A percentile compares a stretch with the other conserved stretches of the same genome.
Conservation (phyloP, 2,329 filamentous ascomycete species). For the Pyrenophora teres region DNA sequence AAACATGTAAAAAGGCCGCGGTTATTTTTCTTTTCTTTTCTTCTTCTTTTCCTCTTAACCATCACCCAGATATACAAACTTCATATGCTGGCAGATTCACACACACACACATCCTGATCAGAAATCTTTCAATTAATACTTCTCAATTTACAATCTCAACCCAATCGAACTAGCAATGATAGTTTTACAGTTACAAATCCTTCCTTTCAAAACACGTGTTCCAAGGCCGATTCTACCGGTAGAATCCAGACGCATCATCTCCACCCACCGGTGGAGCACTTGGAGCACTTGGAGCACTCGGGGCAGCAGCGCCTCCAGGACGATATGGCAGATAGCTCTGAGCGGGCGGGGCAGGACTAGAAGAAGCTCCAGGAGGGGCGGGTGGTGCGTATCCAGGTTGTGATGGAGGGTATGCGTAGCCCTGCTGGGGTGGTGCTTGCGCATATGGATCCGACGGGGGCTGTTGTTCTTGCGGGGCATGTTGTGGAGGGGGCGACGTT, state of each 20-base stretch:
- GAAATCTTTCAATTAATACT: no score
- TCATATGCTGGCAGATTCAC: no score
- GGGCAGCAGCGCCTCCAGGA: conserved; percentile 34
- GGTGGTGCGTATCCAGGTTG: conserved; percentile 43
- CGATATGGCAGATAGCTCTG: conserved; percentile 41
- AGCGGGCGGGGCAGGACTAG: conserved; percentile 31
- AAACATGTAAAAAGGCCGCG: no score
- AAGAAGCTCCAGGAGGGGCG: conserved; percentile 30
- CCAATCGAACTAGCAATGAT: not conserved
- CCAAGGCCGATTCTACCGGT: conserved; percentile 23
- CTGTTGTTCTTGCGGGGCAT: conserved; percentile 27
- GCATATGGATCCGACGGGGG: conserved; percentile 36
- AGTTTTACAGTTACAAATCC: conserved; percentile 1
- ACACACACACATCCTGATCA: no score
- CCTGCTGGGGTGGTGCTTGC: conserved; percentile 32
- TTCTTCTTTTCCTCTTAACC: no score
- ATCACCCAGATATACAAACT: no score
- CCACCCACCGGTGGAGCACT: conserved; percentile 38
- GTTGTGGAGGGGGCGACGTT: conserved; percentile 34
- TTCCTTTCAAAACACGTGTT: not conserved
- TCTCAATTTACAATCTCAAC: no score
- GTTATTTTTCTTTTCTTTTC: no score
- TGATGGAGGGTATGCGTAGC: conserved; percentile 39
- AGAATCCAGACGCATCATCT: conserved; percentile 38
- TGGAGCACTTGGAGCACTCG: conserved; percentile 29